Percentiles rank a stretch among this genome's conserved stretches.
phyloP scores from a whole-genome alignment of 1,139 yeast genomes.

The Scheffersomyces illinoinensis region DNA sequence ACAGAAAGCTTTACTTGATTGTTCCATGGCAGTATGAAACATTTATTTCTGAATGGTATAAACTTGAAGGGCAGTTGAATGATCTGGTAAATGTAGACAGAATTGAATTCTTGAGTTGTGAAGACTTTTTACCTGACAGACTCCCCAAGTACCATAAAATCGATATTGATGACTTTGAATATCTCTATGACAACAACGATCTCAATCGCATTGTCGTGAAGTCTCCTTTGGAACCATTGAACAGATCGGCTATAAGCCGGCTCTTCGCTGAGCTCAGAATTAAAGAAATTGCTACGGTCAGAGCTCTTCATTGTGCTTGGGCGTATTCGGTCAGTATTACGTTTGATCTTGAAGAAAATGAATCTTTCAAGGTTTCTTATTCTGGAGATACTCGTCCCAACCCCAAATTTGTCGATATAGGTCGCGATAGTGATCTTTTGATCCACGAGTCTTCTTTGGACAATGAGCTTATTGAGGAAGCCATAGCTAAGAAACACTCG shows the following conservation, averaged over 20 bases:
- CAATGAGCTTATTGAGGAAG: conserved; percentile 77
- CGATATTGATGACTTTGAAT: conserved; percentile 34
- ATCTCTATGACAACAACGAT: conserved; percentile 24
- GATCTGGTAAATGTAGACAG: conserved; percentile 38
- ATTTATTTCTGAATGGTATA: conserved; percentile 72
- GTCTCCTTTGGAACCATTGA: conserved; percentile 18
- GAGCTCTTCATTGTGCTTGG: conserved; percentile 84
- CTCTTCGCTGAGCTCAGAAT: conserved; percentile 31
- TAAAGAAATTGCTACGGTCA: conserved; percentile 52
- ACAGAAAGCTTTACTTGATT: conserved; percentile 51
- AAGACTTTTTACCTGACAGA: conserved; percentile 47
- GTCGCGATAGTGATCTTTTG: conserved; percentile 68
- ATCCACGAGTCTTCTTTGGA: conserved; percentile 95
- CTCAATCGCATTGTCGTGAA: conserved; percentile 19
- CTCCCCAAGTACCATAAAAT: conserved; percentile 29
- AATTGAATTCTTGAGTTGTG: conserved; percentile 64
- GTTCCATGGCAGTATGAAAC: conserved; percentile 75
- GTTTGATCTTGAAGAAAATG: conserved; percentile 31
- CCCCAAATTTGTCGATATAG: conserved; percentile 57
- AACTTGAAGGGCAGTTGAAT: conserved; percentile 43
- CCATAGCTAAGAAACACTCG: conserved; percentile 80
- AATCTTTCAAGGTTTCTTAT: conserved; percentile 70
- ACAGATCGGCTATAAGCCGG: conserved; percentile 14
- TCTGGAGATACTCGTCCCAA: conserved; percentile 97
- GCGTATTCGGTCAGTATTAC: conserved; percentile 72